phyloP scores from a whole-genome alignment of 768 basidiomycete species.

The Wakefieldia striispora region DNA sequence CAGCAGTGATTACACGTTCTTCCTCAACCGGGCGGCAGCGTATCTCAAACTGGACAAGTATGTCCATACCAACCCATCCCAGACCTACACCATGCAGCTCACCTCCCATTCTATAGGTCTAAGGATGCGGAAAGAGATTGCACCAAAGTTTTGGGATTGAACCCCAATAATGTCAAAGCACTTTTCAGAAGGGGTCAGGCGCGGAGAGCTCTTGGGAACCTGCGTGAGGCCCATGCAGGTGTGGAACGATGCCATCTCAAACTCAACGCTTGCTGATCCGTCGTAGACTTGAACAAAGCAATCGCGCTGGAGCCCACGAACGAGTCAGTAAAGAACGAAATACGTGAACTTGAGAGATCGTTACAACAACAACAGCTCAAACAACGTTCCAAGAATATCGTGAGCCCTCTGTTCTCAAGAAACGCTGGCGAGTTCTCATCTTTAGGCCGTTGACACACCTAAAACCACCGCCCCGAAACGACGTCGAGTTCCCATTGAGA shows the following conservation, averaged over 20 bases:
- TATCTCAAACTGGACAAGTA: constrained; percentile 96
- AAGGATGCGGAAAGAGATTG: constrained; percentile 85
- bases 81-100: not conserved
- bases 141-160: constrained; percentile 55
- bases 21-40: constrained; percentile 86
- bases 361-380: constrained; percentile 32
- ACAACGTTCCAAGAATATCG: constrained; percentile 34
- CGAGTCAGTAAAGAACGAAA: constrained; percentile 58
- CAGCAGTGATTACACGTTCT: constrained; percentile 67
- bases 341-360: constrained; percentile 47
- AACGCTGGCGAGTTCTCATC: constrained; percentile 6
- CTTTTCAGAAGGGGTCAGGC: constrained; percentile 80
- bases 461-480: constrained; percentile 35
- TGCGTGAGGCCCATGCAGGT: constrained; percentile 62
- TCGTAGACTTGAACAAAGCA: constrained; percentile 59
- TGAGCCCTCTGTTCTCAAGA: constrained; percentile 6
- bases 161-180: constrained; percentile 68
- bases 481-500: constrained; percentile 62
- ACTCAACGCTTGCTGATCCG: not conserved
- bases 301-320: constrained; percentile 65
- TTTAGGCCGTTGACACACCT: constrained; percentile 5
- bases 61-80: constrained; percentile 35
- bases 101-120: constrained; percentile 41
- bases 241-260: not conserved
- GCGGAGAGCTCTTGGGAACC: constrained; percentile 49